Conservation (phyloP, 345 rosid species). For the Moringa oleifera region DNA sequence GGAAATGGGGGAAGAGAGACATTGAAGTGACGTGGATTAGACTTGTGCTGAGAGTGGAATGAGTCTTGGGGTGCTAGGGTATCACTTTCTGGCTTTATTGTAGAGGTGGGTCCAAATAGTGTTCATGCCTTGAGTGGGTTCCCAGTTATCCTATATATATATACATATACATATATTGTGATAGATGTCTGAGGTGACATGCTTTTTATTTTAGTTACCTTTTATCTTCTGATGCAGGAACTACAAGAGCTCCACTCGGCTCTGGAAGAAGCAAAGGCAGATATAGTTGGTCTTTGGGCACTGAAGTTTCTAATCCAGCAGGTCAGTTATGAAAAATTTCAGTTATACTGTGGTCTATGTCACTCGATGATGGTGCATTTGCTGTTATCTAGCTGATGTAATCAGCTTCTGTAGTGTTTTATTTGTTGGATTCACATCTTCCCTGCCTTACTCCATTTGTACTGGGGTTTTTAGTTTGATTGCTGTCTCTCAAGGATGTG, state of each 20-base stretch:
- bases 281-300: slow-evolving; percentile 98
- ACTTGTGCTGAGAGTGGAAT: no score
- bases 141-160: no score
- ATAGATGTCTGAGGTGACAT: not conserved
- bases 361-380: not conserved
- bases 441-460: not conserved
- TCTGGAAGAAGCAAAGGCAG: slow-evolving; percentile 95
- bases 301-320: slow-evolving; percentile 62
- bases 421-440: not conserved
- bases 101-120: no score
- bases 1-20: no score
- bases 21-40: no score
- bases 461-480: not conserved
- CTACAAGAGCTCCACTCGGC: slow-evolving; percentile 88
- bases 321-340: slow-evolving; percentile 33
- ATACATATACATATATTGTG: no score
- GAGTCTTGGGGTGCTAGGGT: no score
- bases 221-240: slow-evolving; percentile 44
- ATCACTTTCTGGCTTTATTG: no score
- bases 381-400: not conserved
- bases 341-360: not conserved
- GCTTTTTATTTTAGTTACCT: no score
- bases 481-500: not conserved
- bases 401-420: not conserved
- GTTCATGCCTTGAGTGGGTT: no score